Evolutionary conservation across 805 yeast genomes (phyloP), one percentile per base, ranked within the genome.

Genomic region (Kregervanrija delftensis): DNA sequence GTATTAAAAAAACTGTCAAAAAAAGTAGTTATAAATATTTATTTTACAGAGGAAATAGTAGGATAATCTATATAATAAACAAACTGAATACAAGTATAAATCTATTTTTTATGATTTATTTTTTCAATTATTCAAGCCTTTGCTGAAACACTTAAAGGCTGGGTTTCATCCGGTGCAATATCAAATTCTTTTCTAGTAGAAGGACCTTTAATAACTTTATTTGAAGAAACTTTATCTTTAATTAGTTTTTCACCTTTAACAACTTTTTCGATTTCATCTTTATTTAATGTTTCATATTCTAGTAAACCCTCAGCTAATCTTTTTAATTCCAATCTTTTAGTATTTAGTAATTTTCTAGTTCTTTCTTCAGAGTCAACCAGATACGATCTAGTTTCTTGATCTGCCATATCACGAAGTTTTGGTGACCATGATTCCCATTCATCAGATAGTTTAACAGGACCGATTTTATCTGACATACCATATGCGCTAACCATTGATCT

Each of bases 381-480:
- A 49, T 86, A 68, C 40, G 75, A 77, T 46, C 96, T 73, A 35
- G 93, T 90, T 68, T 93, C 98, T 56, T 84, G 81, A 63, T 93
- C 99, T 11, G 98, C 99, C 65, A 82, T 72, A 60, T 88, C 93
- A 52, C 95, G 74, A 41, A 95, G 75, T 53, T 80, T 79, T 11
- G 91, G 85, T 2, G 96, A 88, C 99, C 99, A 93, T 37, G 85
- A 78, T 53, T 82, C 89, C 97, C 97, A 91, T 58, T 86, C 81
- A 57, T 89, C 96, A 39, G 91, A 77, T 40, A 93, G 72, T 59
- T 80, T 80, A 28, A 93, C 87, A 6, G 99, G 99, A 2, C 99
- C 99, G 46, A 93, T 86, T 45, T 74, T 78, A 42, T 86, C 90
- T 51, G 93, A 82, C 99, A 93, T 93, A 60, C 99, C 99, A 61